A percentile compares a stretch with the other conserved stretches of the same genome.
phyloP scores from a whole-genome alignment of 345 rosid species.

The Garcia nutans region DNA sequence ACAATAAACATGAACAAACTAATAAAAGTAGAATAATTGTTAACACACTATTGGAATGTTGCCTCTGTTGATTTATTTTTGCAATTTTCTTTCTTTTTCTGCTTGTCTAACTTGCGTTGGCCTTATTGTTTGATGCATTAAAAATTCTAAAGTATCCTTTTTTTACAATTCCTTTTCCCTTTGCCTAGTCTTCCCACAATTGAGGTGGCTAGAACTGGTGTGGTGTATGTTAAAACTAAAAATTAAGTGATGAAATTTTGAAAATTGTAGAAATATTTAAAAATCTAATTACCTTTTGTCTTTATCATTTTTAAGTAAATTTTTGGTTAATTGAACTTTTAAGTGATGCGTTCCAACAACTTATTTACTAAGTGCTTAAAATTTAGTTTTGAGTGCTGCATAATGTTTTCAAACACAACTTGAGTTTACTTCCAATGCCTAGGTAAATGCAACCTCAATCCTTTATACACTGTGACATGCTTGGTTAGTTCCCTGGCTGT shows the following conservation, averaged over 20 bases:
- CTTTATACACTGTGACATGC: not conserved
- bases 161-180: not conserved
- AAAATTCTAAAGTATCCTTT: not conserved
- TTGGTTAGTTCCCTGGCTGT: slow-evolving; percentile 2
- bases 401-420: too few species aligned
- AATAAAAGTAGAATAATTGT: not conserved
- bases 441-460: not conserved
- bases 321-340: too few species aligned
- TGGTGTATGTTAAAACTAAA: too few species aligned
- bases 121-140: not conserved
- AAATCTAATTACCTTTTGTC: too few species aligned
- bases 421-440: too few species aligned
- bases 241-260: too few species aligned
- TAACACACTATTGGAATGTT: not conserved
- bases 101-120: not conserved
- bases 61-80: not conserved
- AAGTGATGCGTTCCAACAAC: too few species aligned
- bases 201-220: not conserved
- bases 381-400: too few species aligned
- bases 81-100: not conserved
- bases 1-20: not conserved
- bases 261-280: too few species aligned
- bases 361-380: too few species aligned
- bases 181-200: not conserved
- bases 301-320: too few species aligned